Evolutionary conservation across 192 early-diverging fungal species (phyloP).

Genomic region (Haplosporangium gracile): DNA sequence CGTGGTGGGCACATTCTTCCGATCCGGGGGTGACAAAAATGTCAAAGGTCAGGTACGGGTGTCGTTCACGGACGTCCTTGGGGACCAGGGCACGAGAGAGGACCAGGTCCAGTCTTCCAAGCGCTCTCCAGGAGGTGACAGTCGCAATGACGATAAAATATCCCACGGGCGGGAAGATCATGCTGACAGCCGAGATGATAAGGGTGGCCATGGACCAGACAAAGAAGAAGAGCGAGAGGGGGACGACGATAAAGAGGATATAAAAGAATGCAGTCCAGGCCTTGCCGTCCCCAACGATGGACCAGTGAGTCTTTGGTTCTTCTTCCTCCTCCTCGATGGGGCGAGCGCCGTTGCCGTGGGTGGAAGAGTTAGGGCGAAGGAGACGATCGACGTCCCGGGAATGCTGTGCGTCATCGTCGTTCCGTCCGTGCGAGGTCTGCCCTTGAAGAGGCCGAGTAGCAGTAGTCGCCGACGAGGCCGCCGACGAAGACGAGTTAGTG

Average conservation of each 20-base stretch:
- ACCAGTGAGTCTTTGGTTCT: constrained; percentile 34
- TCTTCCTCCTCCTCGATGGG: constrained; percentile 8
- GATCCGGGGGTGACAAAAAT: constrained; percentile 21
- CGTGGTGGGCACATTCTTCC: background rate
- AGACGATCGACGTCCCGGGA: constrained; percentile 40
- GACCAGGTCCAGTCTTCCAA: constrained; percentile 35
- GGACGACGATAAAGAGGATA: constrained; percentile 19
- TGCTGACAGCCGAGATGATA: constrained; percentile 8
- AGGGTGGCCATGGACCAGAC: constrained; percentile 32
- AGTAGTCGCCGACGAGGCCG: background rate
- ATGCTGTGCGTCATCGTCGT: constrained; percentile 31
- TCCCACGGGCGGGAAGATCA: constrained; percentile 40
- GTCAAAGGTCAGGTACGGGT: constrained; percentile 2
- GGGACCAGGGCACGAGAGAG: constrained; percentile 17
- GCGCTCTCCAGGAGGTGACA: constrained; percentile 46
- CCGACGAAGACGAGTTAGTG: background rate
- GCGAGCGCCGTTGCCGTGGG: background rate
- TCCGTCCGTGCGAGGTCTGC: constrained; percentile 23
- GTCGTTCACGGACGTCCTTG: constrained; percentile 7
- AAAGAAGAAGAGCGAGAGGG: constrained; percentile 40
- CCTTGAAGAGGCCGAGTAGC: background rate
- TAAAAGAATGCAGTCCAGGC: constrained; percentile 33
- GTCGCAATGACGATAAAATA: constrained; percentile 30
- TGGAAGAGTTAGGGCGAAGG: background rate
- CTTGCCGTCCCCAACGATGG: constrained; percentile 21